Base-by-base conservation (phyloP, 352 stramenopile genomes). In the Globisporangium sylvaticum region DNA sequence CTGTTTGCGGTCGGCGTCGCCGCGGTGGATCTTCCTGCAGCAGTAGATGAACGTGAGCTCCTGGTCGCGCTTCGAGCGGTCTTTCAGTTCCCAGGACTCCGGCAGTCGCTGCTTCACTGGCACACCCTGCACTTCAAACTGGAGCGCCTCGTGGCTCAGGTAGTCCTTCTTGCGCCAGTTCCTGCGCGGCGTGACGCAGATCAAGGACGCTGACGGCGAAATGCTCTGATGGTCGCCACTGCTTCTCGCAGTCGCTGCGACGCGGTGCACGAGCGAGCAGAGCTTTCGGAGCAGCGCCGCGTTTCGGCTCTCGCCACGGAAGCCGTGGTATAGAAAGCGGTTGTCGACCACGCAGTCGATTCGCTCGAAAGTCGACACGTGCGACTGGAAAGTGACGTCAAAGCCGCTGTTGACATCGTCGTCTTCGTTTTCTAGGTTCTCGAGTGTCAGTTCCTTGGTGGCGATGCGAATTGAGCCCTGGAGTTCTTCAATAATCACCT, bases 161-260 rank as follows among this genome's bases (percentile, higher is more conserved):
- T 78, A 91, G 29, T 88, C 80, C 55, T 79, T 74, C 50, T 86
- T 87, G 46, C 81, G 78, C 83, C 83, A 91, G 37, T 86, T 80
- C 62, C 89, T 91, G 25, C 81, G 72, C 22, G 77, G 76, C 2
- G 81, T 84, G 3, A 91, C 27, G 22, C 70, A 87, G 48, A 88
- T 62, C 8, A 90, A 34, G 24, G 54, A 68, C 14, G 63, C 27
- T 53, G 9, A 66, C 22, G 29, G 27, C 22, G 42, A n/a, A 48
- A 58, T 8, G 31, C 15, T 10, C 5, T 66, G 15, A 37, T 24
- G 25, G 3, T 20, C 1, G 14, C 58, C 1, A 29, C 64, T 10
- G 32, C 27, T 25, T 3, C 6, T 64, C 59, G 37, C 69, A 58
- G 60, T 61, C 25, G 64, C 46, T 9, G 80, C 67, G 18, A 89